These are phyloP conservation scores for Magnusiomyces paraingens DNA, from an alignment of 1,139 yeast species.

Conservation along the genomic window DNA sequence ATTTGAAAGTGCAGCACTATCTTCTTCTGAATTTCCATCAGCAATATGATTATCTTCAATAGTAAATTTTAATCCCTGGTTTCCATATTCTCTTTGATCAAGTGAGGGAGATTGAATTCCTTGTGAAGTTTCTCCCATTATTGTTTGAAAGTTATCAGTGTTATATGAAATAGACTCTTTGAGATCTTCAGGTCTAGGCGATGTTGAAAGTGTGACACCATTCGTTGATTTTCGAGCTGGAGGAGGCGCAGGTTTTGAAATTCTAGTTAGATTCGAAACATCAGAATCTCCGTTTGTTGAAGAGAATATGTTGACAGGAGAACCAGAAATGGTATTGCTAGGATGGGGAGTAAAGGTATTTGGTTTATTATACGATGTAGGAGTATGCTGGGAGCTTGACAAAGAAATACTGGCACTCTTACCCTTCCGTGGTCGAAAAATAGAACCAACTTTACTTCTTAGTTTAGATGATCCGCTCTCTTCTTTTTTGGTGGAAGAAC, in stretches of 20 bases:
- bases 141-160: slow-evolving; percentile 18
- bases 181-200: slow-evolving; percentile 10
- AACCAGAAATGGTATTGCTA: too few relatives aligned
- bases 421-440: slow-evolving; percentile 57
- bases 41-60: background rate
- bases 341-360: too few relatives aligned
- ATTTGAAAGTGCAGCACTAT: slow-evolving; percentile 28
- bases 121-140: slow-evolving; percentile 19
- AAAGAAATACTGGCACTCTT: slow-evolving; percentile 21
- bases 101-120: slow-evolving; percentile 28
- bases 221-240: slow-evolving; percentile 51
- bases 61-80: background rate
- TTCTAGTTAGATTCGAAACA: background rate
- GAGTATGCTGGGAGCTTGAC: background rate
- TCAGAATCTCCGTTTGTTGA: too few relatives aligned
- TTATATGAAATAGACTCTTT: slow-evolving; percentile 5
- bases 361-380: too few relatives aligned
- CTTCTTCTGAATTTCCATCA: slow-evolving; percentile 24
- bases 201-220: slow-evolving; percentile 15
- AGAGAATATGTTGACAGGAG: too few relatives aligned
- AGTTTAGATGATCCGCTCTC: slow-evolving; percentile 35
- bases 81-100: slow-evolving; percentile 31
- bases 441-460: slow-evolving; percentile 77
- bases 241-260: slow-evolving; percentile 56
- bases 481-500: background rate